Evolutionary conservation across 495 filamentous ascomycete genomes (phyloP).

Genomic region (Tuber borchii): DNA sequence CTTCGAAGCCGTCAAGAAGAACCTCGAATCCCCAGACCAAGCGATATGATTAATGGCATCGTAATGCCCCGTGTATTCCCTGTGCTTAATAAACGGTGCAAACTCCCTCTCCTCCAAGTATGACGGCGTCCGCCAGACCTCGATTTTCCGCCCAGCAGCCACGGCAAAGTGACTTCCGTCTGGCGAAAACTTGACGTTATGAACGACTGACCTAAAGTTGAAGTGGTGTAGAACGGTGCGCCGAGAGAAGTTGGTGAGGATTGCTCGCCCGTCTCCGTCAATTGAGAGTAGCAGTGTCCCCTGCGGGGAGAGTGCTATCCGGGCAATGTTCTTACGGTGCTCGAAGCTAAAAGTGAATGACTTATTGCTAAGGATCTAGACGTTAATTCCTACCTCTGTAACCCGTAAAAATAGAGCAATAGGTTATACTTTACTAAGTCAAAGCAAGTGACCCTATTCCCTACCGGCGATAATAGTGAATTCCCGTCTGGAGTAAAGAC

Average conservation of each 20-base stretch:
- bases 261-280: slow-evolving; percentile 89
- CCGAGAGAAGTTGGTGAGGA: slow-evolving; percentile 80
- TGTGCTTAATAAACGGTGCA: slow-evolving; percentile 84
- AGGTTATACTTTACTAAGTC: slow-evolving; percentile 79
- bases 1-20: slow-evolving; percentile 83
- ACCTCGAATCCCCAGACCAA: slow-evolving; percentile 92
- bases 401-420: slow-evolving; percentile 5
- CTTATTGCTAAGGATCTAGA: slow-evolving; percentile 62
- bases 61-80: slow-evolving; percentile 78
- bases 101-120: slow-evolving; percentile 82
- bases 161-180: slow-evolving; percentile 86
- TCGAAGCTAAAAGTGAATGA: slow-evolving; percentile 91
- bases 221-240: slow-evolving; percentile 85
- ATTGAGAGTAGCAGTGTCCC: slow-evolving; percentile 87
- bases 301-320: slow-evolving; percentile 76
- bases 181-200: slow-evolving; percentile 83
- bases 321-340: slow-evolving; percentile 85
- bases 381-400: slow-evolving; percentile 19
- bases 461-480: slow-evolving; percentile 91
- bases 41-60: slow-evolving; percentile 76
- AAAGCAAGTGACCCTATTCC: slow-evolving; percentile 91
- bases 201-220: slow-evolving; percentile 75
- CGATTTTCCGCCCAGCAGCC: slow-evolving; percentile 72
- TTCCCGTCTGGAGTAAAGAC: slow-evolving; percentile 95
- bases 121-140: slow-evolving; percentile 90